Base-by-base conservation (phyloP, 306 rosid genomes). In the Cicer cuneatum region DNA sequence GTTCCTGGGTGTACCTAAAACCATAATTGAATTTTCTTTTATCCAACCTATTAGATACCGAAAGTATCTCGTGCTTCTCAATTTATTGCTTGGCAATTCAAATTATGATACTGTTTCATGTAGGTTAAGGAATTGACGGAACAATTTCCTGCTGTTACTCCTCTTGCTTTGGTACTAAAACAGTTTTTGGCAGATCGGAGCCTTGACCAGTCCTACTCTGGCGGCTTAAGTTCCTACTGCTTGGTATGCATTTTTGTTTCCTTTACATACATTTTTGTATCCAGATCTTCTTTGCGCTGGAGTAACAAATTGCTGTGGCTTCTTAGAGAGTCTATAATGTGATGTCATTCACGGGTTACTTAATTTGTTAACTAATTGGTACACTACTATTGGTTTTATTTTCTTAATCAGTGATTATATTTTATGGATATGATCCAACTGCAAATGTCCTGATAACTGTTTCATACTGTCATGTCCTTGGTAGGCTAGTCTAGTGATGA, bases 181-280 rank as follows among this genome's bases (percentile, higher is more conserved):
- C 90, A 88, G 80, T 94, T 94, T 83, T 81, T 94, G 87, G 93
- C 98, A 24, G 97, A 94, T 86, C 92, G 98, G 65, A 90, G 98
- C 82, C 90, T 94, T 73, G 98, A 94, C 71, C 96, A 90, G 67
- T 94, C 97, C 74, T 94, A 91, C 68, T 94, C 98, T 69, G 98
- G 98, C 49, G 98, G 98, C 75, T 83, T 94, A 89, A 94, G 98
- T 85, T 94, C 98, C 58, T 92, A 94, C 79, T 94, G 96, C 80
- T 90, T 94, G 98, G 98, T 94, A 83, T 83, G 90, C 71, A 70
- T 56, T 65, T 57, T 71, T 77, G 77, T 66, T 73, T 75, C 24
- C 40, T 48, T 45, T 12, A 19, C 15, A 9, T 53, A 12, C 21
- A 73, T 60, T 67, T 67, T 49, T 18, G 7, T 49, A 3, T 46